Percentiles rank a stretch among this genome's conserved stretches.
Evolutionary conservation across 495 filamentous ascomycete genomes (phyloP).

Genomic region (Trichoderma reesei): DNA sequence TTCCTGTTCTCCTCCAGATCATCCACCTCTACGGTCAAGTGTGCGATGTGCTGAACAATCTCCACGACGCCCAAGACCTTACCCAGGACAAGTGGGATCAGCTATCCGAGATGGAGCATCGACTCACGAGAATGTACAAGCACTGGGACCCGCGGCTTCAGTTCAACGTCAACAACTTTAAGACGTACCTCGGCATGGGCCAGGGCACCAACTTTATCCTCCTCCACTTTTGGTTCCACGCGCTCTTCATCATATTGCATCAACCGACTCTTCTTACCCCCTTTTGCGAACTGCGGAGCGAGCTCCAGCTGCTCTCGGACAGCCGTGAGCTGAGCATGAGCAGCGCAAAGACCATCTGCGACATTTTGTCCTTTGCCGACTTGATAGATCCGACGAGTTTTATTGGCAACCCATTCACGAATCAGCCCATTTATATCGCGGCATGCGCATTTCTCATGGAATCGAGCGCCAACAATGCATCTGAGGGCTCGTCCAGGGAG

Average conservation of each 20-base stretch:
- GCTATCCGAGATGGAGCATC: slow-evolving; percentile 62
- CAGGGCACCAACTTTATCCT: slow-evolving; percentile 78
- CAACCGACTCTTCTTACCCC: slow-evolving; percentile 71
- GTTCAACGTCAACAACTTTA: slow-evolving; percentile 72
- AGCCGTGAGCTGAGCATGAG: slow-evolving; percentile 77
- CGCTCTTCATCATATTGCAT: slow-evolving; percentile 73
- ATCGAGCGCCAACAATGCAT: slow-evolving; percentile 48
- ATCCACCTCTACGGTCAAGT: slow-evolving; percentile 76
- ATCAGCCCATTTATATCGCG: slow-evolving; percentile 82
- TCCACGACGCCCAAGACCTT: slow-evolving; percentile 63
- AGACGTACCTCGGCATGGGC: slow-evolving; percentile 61
- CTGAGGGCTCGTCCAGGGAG: slow-evolving; percentile 45
- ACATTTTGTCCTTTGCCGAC: slow-evolving; percentile 73
- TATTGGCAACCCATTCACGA: slow-evolving; percentile 78
- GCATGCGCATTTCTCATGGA: slow-evolving; percentile 82
- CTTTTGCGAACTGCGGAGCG: slow-evolving; percentile 52
- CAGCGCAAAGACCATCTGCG: slow-evolving; percentile 79
- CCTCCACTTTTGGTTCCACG: slow-evolving; percentile 88
- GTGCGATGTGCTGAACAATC: slow-evolving; percentile 75
- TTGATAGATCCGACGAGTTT: slow-evolving; percentile 70
- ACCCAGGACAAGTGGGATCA: slow-evolving; percentile 59
- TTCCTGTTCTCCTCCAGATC: slow-evolving; percentile 68
- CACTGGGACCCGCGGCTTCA: slow-evolving; percentile 59
- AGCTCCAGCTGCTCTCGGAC: slow-evolving; percentile 60
- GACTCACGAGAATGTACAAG: slow-evolving; percentile 71